Conservation (phyloP, 768 basidiomycete genomes). For the Pisolithus albus region DNA sequence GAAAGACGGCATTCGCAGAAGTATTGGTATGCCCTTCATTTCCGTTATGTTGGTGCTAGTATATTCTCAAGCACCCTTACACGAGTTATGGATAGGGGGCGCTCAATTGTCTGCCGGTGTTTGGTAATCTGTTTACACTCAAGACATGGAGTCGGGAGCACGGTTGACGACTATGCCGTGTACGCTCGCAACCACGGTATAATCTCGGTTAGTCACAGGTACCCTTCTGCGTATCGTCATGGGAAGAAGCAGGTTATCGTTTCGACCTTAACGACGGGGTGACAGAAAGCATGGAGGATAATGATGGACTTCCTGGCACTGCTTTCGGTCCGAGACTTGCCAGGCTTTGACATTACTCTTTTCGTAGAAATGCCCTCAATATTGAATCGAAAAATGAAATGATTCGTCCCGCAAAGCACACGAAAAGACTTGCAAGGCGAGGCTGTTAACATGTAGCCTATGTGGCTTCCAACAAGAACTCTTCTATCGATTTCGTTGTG, state of each 20-base stretch:
- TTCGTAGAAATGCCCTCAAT: background rate
- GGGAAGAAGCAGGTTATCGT: conserved; percentile 9
- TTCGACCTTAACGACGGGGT: conserved; percentile 13
- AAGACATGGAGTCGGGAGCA: too few relatives aligned
- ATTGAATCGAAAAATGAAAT: background rate
- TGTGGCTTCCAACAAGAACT: too few relatives aligned
- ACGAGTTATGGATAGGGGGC: too few relatives aligned
- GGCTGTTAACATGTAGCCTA: too few relatives aligned
- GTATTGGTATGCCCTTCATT: background rate
- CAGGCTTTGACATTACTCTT: conserved; percentile 8
- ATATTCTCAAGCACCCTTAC: too few relatives aligned
- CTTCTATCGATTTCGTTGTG: too few relatives aligned
- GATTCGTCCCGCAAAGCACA: too few relatives aligned
- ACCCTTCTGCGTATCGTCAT: background rate
- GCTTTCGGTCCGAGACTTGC: conserved; percentile 9
- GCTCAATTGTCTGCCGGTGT: too few relatives aligned
- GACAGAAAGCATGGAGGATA: conserved; percentile 7
- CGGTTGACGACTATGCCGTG: too few relatives aligned
- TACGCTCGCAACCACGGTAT: background rate
- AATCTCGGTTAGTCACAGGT: background rate
- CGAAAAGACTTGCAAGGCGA: too few relatives aligned
- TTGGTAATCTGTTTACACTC: too few relatives aligned
- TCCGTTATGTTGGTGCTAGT: background rate
- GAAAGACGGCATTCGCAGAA: background rate
- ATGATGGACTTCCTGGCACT: background rate